Base-by-base conservation (phyloP, 306 rosid genomes). In the Mucuna pruriens region DNA sequence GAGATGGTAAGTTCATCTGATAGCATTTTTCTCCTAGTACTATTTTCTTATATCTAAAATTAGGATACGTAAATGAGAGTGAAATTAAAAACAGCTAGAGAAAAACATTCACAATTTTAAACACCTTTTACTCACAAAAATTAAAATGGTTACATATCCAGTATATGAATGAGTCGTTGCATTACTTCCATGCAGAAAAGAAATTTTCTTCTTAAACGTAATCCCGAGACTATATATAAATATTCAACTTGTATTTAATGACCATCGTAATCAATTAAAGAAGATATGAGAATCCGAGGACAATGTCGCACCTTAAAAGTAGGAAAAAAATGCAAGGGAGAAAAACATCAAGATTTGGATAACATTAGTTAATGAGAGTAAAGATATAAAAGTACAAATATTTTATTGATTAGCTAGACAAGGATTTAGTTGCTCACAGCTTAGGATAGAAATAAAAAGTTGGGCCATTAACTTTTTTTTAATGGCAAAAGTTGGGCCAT, bases 361-460 rank as follows among this genome's bases (percentile, higher is more conserved):
- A 74, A 69, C 79, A 65, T 73, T 66, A 67, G 75, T 75, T 86
- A 68, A 78, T 39, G 16, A 60, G 74, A 49, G 40, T 65, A 46
- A 82, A 58, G 57, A 63, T 51, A 67, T 68, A 40, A 85, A 82
- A 49, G 82, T 74, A 44, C 84, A 82, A 12, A 3, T 68, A 20
- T 78, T 73, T 31, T 40, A 66, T 58, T 78, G 25, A 65, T 61
- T 49, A 58, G 75, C 46, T 20, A 66, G 86, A 40, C 44, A 66
- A 77, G 11, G 45, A 49, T 42, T 65, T 54, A 72, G 88, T 82
- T 78, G 86, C 48, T 77, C 86, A 78, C 86, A 85, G 76, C 89
- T 74, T 82, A 74, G 76, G 84, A 74, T 49, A 22, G 66, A 77
- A 83, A 77, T 40, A 26, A 80, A 77, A 54, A 39, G 65, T 45